Evolutionary conservation across 169 alveolate species (phyloP).

Genomic region (Eimeria falciformis): DNA sequence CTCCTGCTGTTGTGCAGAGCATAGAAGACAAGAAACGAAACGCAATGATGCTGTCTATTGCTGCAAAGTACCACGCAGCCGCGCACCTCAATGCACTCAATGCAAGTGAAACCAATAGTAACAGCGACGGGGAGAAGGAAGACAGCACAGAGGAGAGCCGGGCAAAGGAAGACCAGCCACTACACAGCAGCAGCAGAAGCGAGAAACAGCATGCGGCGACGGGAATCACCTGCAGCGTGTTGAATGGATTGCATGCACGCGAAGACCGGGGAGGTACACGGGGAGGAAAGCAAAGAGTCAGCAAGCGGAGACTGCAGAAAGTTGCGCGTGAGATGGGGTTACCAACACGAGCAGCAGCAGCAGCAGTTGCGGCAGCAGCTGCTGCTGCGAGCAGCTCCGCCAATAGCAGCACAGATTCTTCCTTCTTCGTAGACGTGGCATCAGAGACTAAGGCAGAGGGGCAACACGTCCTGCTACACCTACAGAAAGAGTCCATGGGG

Average conservation of each 20-base stretch:
- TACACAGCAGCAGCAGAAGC: slow-evolving; percentile 1
- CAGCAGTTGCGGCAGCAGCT: slow-evolving; percentile 13
- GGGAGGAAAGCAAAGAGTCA: slow-evolving; percentile 18
- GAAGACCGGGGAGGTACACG: neutral
- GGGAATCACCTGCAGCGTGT: neutral
- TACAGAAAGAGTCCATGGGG: neutral
- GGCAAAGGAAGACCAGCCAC: neutral
- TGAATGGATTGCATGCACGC: neutral
- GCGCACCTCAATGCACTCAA: neutral
- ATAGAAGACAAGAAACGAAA: neutral
- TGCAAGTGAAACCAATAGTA: neutral
- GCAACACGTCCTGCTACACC: slow-evolving; percentile 16
- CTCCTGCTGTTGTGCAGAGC: slow-evolving; percentile 1
- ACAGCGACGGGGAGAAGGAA: slow-evolving; percentile 12
- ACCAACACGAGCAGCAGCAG: slow-evolving; percentile 3
- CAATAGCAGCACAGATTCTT: neutral
- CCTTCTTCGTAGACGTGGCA: slow-evolving; percentile 30
- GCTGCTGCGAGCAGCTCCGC: neutral
- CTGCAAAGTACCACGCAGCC: neutral
- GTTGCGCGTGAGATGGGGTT: neutral
- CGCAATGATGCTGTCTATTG: neutral
- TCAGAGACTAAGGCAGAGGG: slow-evolving; percentile 4
- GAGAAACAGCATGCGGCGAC: neutral
- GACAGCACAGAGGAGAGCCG: neutral
- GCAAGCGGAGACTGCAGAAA: slow-evolving; percentile 20